Evolutionary conservation across 257 asterid species (phyloP).

Genomic region (Voacanga thouarsii): DNA sequence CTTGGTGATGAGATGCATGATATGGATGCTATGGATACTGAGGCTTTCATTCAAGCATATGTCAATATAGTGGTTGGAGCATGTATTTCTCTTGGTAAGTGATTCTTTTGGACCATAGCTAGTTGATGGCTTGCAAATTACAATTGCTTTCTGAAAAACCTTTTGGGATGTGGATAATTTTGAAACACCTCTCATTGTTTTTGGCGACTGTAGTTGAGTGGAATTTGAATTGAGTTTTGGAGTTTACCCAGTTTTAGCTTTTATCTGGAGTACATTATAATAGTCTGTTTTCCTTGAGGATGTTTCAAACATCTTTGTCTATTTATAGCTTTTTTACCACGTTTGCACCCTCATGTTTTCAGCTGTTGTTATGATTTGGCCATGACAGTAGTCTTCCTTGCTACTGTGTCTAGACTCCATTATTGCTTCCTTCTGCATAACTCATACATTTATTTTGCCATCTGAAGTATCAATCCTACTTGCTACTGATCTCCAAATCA

Average conservation of each 20-base stretch:
- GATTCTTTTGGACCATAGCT: neutral
- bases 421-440: neutral
- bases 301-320: neutral
- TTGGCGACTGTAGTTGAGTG: neutral
- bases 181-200: neutral
- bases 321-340: neutral
- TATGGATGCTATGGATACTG: constrained; percentile 65
- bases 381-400: no score
- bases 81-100: constrained; percentile 82
- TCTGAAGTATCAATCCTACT: neutral
- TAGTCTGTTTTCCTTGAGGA: neutral
- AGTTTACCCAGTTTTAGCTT: neutral
- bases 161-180: neutral
- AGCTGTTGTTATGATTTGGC: no score
- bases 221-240: neutral
- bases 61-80: constrained; percentile 86
- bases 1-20: constrained; percentile 67
- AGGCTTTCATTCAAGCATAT: constrained; percentile 83
- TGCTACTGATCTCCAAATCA: neutral
- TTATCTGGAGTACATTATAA: neutral
- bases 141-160: neutral
- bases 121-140: neutral
- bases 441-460: neutral
- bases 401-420: neutral
- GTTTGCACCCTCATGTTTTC: neutral